Base-by-base conservation (phyloP, 1,284 basidiomycete species). In the Irpex lacteus region DNA sequence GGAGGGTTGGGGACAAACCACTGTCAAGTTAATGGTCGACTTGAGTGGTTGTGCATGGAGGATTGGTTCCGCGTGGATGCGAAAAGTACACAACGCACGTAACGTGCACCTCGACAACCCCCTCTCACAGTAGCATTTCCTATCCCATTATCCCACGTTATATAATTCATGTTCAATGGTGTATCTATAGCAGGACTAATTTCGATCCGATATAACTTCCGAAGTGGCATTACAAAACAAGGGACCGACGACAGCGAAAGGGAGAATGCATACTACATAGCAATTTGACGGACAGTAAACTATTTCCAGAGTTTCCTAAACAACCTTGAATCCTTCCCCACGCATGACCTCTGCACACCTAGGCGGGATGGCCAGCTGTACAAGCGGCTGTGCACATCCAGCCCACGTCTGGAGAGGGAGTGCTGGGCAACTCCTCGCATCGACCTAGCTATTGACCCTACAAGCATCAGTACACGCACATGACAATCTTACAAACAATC, bases 391-490 rank as follows among this genome's bases (percentile, higher is more conserved):
- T 64, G 68, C 18, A 49, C 72, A 73, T 73, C 74, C 73, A 65
- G 73, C 74, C 68, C 71, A 66, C 73, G 73, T 74, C 72, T 75
- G 72, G 70, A 74, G 72, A 72, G 70, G 71, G 66, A 64, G 67
- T 73, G 74, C 60, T 63, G 69, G 60, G 62, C 66, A 57, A 36
- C 36, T 61, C 19, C 36, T 65, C 55, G 8, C 13, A 11, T 7
- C 38, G 13, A 32, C 11, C 50, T 63, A 53, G 9, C 55, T 63
- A 56, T 13, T 11, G 13, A 19, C 26, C 44, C 32, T 63, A 59
- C 11, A 56, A 7, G 36, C 37, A 68, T 60, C 57, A 58, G 5
- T 60, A 56, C 26, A 34, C 50, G 15, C 15, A 9, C 34, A 26
- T 38, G 13, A 60, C 50, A 26, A 26, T 19, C 1, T 5, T 53